A percentile compares a stretch with the other conserved stretches of the same genome.
phyloP scores from a whole-genome alignment of 2,329 filamentous ascomycete genomes.

The Sodiomyces alkalinus region DNA sequence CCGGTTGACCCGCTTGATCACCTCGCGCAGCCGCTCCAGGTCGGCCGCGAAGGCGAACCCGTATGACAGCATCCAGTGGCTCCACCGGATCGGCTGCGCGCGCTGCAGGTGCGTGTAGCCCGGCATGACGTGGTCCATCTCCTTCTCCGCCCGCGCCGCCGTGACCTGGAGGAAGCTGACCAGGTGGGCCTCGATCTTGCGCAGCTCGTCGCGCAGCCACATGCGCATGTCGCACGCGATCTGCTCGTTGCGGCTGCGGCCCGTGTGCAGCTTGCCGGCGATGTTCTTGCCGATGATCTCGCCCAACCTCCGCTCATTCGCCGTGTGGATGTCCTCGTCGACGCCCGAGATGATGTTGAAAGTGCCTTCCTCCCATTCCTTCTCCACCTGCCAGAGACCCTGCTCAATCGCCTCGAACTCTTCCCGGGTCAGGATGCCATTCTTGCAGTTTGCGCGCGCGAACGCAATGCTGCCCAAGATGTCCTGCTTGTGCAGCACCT shows the following conservation, averaged over 20 bases:
- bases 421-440: slow-evolving; percentile 53
- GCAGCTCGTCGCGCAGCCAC: slow-evolving; percentile 28
- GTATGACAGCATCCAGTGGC: slow-evolving; percentile 67
- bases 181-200: slow-evolving; percentile 11
- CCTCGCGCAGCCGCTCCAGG: slow-evolving; percentile 60
- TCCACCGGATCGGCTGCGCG: slow-evolving; percentile 66
- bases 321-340: slow-evolving; percentile 52
- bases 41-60: slow-evolving; percentile 57
- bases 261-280: slow-evolving; percentile 58
- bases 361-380: slow-evolving; percentile 35
- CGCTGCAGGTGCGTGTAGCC: slow-evolving; percentile 82
- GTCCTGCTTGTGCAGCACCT: slow-evolving; percentile 63
- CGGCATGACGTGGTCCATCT: slow-evolving; percentile 58
- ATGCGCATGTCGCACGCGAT: slow-evolving; percentile 59
- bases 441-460: slow-evolving; percentile 63
- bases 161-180: slow-evolving; percentile 11
- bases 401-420: slow-evolving; percentile 63
- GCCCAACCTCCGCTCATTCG: slow-evolving; percentile 40
- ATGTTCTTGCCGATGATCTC: slow-evolving; percentile 58
- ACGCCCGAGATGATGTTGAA: slow-evolving; percentile 42
- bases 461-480: slow-evolving; percentile 71
- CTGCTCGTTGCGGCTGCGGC: slow-evolving; percentile 57
- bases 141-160: slow-evolving; percentile 11
- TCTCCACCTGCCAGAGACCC: slow-evolving; percentile 44
- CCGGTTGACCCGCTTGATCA: slow-evolving; percentile 59